Evolutionary conservation across 2,329 filamentous ascomycete species (phyloP).

Genomic region (Xylariaceae sp.): DNA sequence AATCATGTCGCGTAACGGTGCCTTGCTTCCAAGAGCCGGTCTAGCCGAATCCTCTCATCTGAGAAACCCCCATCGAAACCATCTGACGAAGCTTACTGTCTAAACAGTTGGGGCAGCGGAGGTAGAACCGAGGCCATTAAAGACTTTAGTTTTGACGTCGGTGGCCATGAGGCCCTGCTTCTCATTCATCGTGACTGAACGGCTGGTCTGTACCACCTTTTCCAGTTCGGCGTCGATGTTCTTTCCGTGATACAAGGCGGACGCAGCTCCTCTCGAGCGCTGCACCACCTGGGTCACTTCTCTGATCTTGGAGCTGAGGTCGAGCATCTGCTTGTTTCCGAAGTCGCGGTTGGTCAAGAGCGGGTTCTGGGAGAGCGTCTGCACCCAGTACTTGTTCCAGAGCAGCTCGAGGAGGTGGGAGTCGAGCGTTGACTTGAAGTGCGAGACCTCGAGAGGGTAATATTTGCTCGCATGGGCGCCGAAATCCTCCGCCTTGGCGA

Average conservation of each 20-base stretch:
- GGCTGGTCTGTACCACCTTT: slow-evolving; percentile 27
- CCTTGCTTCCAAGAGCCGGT: slow-evolving; percentile 2
- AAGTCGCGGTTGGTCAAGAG: slow-evolving; percentile 91
- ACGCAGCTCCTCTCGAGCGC: slow-evolving; percentile 29
- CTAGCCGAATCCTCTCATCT: background rate
- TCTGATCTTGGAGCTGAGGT: slow-evolving; percentile 76
- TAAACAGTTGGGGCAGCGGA: background rate
- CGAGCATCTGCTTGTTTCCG: slow-evolving; percentile 83
- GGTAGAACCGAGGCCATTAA: slow-evolving; percentile 25
- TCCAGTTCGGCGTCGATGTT: slow-evolving; percentile 25
- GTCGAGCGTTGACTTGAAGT: slow-evolving; percentile 92
- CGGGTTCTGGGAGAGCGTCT: slow-evolving; percentile 86
- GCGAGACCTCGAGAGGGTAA: slow-evolving; percentile 84
- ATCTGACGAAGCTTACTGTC: slow-evolving; percentile 5
- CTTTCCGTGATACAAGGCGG: slow-evolving; percentile 16
- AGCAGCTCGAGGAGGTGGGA: slow-evolving; percentile 77
- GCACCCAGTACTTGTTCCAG: slow-evolving; percentile 99
- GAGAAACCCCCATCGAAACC: background rate
- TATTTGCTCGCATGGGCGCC: slow-evolving; percentile 87
- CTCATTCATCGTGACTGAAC: slow-evolving; percentile 30
- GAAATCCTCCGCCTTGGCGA: slow-evolving; percentile 94
- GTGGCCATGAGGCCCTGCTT: slow-evolving; percentile 30
- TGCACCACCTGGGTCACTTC: slow-evolving; percentile 48
- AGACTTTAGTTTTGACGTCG: slow-evolving; percentile 29
- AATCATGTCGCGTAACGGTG: slow-evolving; percentile 23